phyloP scores from a whole-genome alignment of 2,329 filamentous ascomycete species.

The Lasiodiplodia sp. region DNA sequence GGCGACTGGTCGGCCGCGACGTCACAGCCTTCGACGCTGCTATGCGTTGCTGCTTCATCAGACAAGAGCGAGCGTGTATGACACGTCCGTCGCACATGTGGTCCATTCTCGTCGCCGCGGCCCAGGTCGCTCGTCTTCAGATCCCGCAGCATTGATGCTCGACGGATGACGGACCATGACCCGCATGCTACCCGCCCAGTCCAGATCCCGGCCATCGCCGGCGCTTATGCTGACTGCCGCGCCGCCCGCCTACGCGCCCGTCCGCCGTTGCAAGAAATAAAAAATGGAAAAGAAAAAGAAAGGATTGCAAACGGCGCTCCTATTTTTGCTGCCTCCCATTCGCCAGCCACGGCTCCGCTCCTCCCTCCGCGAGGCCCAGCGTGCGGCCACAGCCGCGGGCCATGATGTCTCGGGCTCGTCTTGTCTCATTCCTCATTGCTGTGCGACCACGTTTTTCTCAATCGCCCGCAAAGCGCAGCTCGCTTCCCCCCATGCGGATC shows the following conservation, averaged over 20 bases:
- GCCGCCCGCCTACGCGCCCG: conserved; percentile 26
- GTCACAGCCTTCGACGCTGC: conserved; percentile 9
- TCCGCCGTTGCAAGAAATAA: not conserved
- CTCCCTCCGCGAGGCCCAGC: not conserved
- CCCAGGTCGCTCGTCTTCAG: conserved; percentile 24
- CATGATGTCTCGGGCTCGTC: conserved; percentile 21
- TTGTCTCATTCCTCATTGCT: conserved; percentile 30
- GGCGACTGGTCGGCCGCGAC: conserved; percentile 11
- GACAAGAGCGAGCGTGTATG: conserved; percentile 17
- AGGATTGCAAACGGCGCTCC: not conserved
- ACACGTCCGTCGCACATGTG: conserved; percentile 27
- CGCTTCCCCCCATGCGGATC: conserved; percentile 14
- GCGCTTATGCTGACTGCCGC: conserved; percentile 27
- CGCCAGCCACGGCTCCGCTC: not conserved
- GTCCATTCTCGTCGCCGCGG: conserved; percentile 19
- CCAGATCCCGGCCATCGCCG: conserved; percentile 21
- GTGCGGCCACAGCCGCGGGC: conserved; percentile 8
- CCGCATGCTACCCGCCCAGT: not conserved
- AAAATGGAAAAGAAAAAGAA: conserved; percentile 8
- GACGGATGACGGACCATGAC: conserved; percentile 9
- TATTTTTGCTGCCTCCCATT: not conserved
- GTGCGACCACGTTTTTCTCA: conserved; percentile 27
- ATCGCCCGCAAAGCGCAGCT: conserved; percentile 22
- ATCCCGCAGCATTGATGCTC: conserved; percentile 21
- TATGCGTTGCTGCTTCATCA: not conserved